phyloP scores from a whole-genome alignment of 805 yeast species.

The Teunomyces pallodes region DNA sequence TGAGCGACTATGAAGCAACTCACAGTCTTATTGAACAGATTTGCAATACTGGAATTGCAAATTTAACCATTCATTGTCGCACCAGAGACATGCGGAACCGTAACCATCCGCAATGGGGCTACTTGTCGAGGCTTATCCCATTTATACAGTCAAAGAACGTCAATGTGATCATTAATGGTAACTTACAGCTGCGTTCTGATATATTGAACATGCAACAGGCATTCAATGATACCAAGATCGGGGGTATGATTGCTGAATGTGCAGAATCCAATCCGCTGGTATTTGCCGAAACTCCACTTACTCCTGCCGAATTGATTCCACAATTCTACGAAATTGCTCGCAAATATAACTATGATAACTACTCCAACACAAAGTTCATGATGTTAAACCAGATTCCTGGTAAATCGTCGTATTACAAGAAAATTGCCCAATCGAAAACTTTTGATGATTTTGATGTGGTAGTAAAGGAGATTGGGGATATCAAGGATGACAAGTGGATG shows the following conservation, averaged over 20 bases:
- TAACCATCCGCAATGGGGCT: constrained; percentile 74
- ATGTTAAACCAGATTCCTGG: constrained; percentile 78
- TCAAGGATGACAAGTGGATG: constrained; percentile 19
- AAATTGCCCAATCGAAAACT: constrained; percentile 54
- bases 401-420: constrained; percentile 56
- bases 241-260: constrained; percentile 90
- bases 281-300: constrained; percentile 46
- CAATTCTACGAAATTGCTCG: constrained; percentile 58
- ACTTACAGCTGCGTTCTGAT: constrained; percentile 54
- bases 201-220: constrained; percentile 47
- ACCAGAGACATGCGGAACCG: constrained; percentile 86
- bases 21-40: constrained; percentile 51
- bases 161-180: constrained; percentile 82
- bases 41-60: constrained; percentile 73
- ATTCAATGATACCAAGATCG: constrained; percentile 57
- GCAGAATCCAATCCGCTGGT: constrained; percentile 88
- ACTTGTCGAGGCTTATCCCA: constrained; percentile 57
- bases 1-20: constrained; percentile 62
- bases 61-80: constrained; percentile 89
- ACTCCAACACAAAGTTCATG: constrained; percentile 75
- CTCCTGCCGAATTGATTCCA: constrained; percentile 54
- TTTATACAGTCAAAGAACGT: constrained; percentile 63
- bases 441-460: constrained; percentile 45
- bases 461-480: constrained; percentile 34
- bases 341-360: constrained; percentile 54